Evolutionary conservation across 768 basidiomycete genomes (phyloP), one percentile per base, ranked within the genome.

Genomic region (Agrocybe praecox): DNA sequence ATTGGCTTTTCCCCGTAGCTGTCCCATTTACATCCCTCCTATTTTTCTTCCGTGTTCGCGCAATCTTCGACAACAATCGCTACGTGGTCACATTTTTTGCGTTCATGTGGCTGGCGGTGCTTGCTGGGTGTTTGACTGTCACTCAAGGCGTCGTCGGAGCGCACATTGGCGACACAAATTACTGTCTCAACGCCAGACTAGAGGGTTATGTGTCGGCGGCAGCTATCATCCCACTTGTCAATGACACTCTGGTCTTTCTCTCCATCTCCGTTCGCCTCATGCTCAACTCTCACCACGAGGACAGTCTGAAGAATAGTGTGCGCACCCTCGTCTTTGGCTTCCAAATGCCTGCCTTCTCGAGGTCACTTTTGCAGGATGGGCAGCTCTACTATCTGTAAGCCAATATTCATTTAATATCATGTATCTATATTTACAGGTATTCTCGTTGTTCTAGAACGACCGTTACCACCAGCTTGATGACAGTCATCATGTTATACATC

Each of bases 221-320:
- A 0, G 61, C 62, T 0, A 61, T 73, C 23, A 51, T 57, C 7
- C 60, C 64, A 0, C 54, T 70, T 12, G 55, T 72, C 8, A 60
- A 69, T 29, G 76, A 76, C 56, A 73, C 71, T 1, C 51, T 63
- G 40, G 68, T 75, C 14, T 74, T 74, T 53, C 40, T 74, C 40
- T 66, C 72, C 11, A 74, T 76, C 3, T 73, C 75, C 9, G 71
- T 63, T 58, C 61, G 56, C n/a, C 29, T 56, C 12, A 56, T 68
- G 15, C 23, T 51, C 17, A 64, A 67, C 34, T 45, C 65, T 10
- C 53, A 56, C 33, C 36, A 50, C 19, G 55, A 57, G 7, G 33
- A 48, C 14, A 46, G 36, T 40, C 47, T 52, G 21, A 59, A 62
- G 43, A 50, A 56, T 17, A 48, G 57, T 1, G 14, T 64, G 24